phyloP scores from a whole-genome alignment of 805 yeast species.

The Suhomyces pyralidae region DNA sequence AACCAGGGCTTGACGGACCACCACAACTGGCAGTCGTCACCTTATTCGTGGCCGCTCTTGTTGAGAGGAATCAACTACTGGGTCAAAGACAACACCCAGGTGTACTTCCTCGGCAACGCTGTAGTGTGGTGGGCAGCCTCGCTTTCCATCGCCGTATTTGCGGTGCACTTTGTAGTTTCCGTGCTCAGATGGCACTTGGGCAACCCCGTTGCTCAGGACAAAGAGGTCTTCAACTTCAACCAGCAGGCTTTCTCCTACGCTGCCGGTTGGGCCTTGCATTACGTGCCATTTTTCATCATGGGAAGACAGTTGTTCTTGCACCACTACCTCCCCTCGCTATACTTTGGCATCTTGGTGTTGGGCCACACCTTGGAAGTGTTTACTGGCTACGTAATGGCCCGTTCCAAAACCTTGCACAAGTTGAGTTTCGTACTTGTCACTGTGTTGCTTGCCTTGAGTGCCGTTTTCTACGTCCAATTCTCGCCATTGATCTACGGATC shows the following conservation, averaged over 20 bases:
- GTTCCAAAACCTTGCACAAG: constrained; percentile 38
- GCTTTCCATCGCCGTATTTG: constrained; percentile 49
- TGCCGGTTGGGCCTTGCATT: constrained; percentile 71
- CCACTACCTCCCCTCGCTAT: constrained; percentile 89
- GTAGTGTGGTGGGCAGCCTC: constrained; percentile 74
- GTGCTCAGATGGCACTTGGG: constrained; percentile 63
- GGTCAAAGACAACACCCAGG: constrained; percentile 57
- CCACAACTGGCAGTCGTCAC: constrained; percentile 70
- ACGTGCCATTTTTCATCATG: constrained; percentile 78
- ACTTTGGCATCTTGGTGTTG: constrained; percentile 76
- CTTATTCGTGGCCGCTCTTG: constrained; percentile 72
- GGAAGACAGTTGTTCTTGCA: constrained; percentile 90
- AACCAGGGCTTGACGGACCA: constrained; percentile 66
- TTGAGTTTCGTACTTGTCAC: constrained; percentile 46
- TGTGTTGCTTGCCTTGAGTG: constrained; percentile 47
- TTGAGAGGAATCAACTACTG: constrained; percentile 81
- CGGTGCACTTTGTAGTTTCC: constrained; percentile 45
- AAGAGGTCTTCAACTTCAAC: constrained; percentile 62
- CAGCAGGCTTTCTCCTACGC: constrained; percentile 59
- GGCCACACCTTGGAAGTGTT: constrained; percentile 64
- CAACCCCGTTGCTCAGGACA: constrained; percentile 40
- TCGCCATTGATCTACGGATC: constrained; percentile 76
- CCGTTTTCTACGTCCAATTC: constrained; percentile 56
- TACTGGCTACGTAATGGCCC: constrained; percentile 38
- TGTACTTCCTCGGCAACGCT: constrained; percentile 78